phyloP scores from a whole-genome alignment of 1,139 yeast genomes.

The Candida pseudocylindracea region DNA sequence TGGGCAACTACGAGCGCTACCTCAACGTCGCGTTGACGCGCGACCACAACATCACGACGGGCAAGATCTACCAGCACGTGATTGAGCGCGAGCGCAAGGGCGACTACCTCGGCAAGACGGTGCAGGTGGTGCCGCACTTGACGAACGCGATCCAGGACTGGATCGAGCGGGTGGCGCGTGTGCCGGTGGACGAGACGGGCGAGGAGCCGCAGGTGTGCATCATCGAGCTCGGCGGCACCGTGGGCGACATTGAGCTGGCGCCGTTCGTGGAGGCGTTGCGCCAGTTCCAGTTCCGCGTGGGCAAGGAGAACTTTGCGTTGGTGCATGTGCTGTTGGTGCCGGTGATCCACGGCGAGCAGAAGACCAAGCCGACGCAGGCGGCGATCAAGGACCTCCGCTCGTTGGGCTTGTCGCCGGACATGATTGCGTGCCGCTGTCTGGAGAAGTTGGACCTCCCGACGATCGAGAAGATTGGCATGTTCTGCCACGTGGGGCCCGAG shows the following conservation, averaged over 20 bases:
- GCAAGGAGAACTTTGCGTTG: slow-evolving; percentile 79
- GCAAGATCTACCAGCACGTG: slow-evolving; percentile 86
- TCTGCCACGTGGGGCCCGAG: slow-evolving; percentile 94
- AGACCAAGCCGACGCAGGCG: slow-evolving; percentile 98
- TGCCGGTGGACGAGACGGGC: slow-evolving; percentile 87
- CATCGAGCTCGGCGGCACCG: slow-evolving; percentile 96
- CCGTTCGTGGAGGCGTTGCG: slow-evolving; percentile 97
- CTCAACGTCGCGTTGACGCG: slow-evolving; percentile 78
- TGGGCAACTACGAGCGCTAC: slow-evolving; percentile 96
- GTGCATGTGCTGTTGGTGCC: slow-evolving; percentile 95
- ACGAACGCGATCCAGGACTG: slow-evolving; percentile 97
- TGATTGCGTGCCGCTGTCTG: slow-evolving; percentile 95
- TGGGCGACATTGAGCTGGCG: slow-evolving; percentile 97
- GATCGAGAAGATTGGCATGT: slow-evolving; percentile 91
- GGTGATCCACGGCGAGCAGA: slow-evolving; percentile 95
- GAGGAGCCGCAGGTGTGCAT: slow-evolving; percentile 85
- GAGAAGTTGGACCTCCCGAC: slow-evolving; percentile 65
- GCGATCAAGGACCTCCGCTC: slow-evolving; percentile 94
- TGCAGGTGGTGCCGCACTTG: slow-evolving; percentile 95
- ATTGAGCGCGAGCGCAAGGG: slow-evolving; percentile 92
- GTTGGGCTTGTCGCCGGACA: slow-evolving; percentile 84
- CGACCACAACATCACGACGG: slow-evolving; percentile 95
- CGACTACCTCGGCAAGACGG: slow-evolving; percentile 97
- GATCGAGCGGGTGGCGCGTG: slow-evolving; percentile 81
- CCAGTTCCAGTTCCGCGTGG: slow-evolving; percentile 96